A percentile compares a stretch with the other conserved stretches of the same genome.
phyloP scores from a whole-genome alignment of 306 rosid species.

The Sechiopsis laciniata region DNA sequence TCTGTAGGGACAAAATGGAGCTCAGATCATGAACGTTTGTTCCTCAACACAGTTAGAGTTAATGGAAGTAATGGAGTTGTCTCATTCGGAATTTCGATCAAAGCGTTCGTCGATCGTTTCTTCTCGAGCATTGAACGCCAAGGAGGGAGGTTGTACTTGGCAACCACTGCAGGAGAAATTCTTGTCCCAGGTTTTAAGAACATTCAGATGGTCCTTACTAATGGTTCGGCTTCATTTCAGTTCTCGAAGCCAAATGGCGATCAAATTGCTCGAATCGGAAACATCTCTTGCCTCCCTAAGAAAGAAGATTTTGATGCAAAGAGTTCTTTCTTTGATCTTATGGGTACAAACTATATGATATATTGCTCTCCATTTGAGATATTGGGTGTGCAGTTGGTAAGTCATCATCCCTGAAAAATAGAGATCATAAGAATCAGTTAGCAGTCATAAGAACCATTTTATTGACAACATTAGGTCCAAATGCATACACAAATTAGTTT shows the following conservation, averaged over 20 bases:
- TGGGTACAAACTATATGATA: conserved; percentile 28
- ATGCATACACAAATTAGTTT: background rate
- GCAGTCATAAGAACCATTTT: background rate
- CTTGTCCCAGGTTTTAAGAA: conserved; percentile 31
- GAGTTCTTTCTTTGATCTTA: conserved; percentile 33
- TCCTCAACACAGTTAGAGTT: conserved; percentile 35
- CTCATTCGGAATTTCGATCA: conserved; percentile 37
- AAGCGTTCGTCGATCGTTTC: conserved; percentile 24
- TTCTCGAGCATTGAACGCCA: conserved; percentile 23
- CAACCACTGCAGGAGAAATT: conserved; percentile 39
- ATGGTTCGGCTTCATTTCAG: conserved; percentile 31
- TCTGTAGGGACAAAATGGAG: conserved; percentile 37
- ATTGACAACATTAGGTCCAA: background rate
- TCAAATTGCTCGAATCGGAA: conserved; percentile 10
- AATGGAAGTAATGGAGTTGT: conserved; percentile 27
- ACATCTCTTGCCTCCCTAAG: conserved; percentile 33
- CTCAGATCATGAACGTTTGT: conserved; percentile 25
- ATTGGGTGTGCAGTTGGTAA: conserved; percentile 48
- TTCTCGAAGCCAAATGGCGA: conserved; percentile 27
- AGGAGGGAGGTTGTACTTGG: conserved; percentile 33
- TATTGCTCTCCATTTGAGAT: conserved; percentile 41
- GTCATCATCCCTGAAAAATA: conserved; percentile 18
- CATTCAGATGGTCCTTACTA: conserved; percentile 26
- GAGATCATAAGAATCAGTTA: background rate
- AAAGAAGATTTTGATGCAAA: background rate